Evolutionary conservation across 306 rosid genomes (phyloP).

Genomic region (Cyclanthera cordifolia): DNA sequence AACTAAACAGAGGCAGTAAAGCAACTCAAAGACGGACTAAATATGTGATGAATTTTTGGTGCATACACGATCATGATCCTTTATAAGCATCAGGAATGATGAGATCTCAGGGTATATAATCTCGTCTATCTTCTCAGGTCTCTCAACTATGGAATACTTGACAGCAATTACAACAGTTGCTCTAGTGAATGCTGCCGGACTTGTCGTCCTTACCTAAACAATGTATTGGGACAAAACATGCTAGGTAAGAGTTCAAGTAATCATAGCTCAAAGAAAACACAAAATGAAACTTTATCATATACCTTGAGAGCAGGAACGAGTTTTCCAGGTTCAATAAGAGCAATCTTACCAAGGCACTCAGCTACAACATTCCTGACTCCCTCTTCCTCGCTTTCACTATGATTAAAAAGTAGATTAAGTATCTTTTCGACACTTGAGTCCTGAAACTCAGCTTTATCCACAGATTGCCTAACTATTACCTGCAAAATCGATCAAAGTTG

Average conservation of each 20-base stretch:
- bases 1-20: background rate
- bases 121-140: constrained; percentile 94
- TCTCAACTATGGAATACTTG: constrained; percentile 91
- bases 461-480: constrained; percentile 96
- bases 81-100: constrained; percentile 91
- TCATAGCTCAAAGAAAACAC: constrained; percentile 14
- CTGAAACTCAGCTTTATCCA: constrained; percentile 87
- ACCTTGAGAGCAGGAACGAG: constrained; percentile 98
- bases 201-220: constrained; percentile 66
- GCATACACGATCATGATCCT: constrained; percentile 85
- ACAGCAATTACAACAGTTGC: constrained; percentile 99
- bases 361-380: constrained; percentile 99
- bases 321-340: constrained; percentile 89
- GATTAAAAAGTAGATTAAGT: constrained; percentile 82
- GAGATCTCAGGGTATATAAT: constrained; percentile 86
- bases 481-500: constrained; percentile 21
- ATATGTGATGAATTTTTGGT: background rate
- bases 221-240: constrained; percentile 9
- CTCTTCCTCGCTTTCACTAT: constrained; percentile 97
- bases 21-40: background rate
- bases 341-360: constrained; percentile 94
- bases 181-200: constrained; percentile 89
- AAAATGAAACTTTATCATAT: constrained; percentile 14
- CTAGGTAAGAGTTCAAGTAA: background rate
- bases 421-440: constrained; percentile 96